Conservation (phyloP, 2,329 filamentous ascomycete genomes). For the Salinomyces thailandicus region DNA sequence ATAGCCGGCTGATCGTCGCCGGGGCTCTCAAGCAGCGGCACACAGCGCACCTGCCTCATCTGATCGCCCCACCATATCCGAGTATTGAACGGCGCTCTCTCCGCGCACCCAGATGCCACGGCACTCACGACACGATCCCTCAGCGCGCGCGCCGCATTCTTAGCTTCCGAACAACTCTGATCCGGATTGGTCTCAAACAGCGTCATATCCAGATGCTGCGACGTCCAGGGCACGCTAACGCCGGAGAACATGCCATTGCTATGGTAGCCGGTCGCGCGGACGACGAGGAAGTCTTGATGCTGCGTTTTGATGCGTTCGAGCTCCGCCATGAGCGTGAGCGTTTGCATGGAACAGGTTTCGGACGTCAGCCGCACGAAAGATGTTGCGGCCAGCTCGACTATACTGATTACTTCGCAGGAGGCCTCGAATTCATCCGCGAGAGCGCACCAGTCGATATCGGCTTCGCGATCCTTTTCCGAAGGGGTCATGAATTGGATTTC, state of each 20-base stretch:
- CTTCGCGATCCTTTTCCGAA: conserved; percentile 1
- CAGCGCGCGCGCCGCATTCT: conserved; percentile 4
- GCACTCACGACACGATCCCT: conserved; percentile 7
- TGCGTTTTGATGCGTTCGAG: conserved; percentile 15
- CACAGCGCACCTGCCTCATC: conserved; percentile 5
- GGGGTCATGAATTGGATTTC: conserved; percentile 14
- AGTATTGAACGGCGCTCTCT: conserved; percentile 2
- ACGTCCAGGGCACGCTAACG: conserved; percentile 15
- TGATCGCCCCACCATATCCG: conserved; percentile 9
- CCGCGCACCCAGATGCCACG: conserved; percentile 3
- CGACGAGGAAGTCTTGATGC: conserved; percentile 18
- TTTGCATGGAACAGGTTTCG: conserved; percentile 14
- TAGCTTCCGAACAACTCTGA: conserved; percentile 2
- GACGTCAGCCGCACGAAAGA: conserved; percentile 8
- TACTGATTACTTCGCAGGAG: conserved; percentile 8
- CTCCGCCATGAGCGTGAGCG: conserved; percentile 15
- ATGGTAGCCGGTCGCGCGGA: conserved; percentile 15
- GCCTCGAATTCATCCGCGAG: conserved; percentile 17
- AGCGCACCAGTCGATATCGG: conserved; percentile 18
- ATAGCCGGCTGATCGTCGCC: conserved; percentile 2
- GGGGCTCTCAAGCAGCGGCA: conserved; percentile 5
- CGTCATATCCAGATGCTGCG: conserved; percentile 12
- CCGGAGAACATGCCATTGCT: conserved; percentile 10
- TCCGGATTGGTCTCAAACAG: conserved; percentile 1
- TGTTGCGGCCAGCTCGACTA: conserved; percentile 8